Evolutionary conservation across 257 asterid species (phyloP).

Genomic region (Przewalskia tangutica): DNA sequence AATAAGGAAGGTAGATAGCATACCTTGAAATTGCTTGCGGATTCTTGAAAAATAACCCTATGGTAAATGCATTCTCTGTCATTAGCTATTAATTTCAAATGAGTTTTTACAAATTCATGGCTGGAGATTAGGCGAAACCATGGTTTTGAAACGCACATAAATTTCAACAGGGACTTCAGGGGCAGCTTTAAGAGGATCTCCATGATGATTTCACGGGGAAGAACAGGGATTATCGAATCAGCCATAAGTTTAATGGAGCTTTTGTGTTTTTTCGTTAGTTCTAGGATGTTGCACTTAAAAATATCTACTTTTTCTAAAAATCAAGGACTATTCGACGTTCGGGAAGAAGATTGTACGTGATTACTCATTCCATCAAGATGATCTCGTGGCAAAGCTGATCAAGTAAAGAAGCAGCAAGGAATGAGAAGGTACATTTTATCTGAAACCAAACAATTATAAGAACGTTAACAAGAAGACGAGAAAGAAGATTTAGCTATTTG

Average conservation of each 20-base stretch:
- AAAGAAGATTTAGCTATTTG: too few relatives aligned
- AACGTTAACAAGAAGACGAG: too few relatives aligned
- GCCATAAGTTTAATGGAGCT: neutral
- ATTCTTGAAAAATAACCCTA: neutral
- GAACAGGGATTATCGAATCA: neutral
- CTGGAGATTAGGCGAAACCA: neutral
- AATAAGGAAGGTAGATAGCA: neutral
- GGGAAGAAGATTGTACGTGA: neutral
- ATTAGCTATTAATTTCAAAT: neutral
- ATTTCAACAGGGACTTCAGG: neutral
- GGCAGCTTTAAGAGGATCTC: neutral
- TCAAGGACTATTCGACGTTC: neutral
- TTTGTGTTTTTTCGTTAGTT: neutral
- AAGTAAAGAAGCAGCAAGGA: neutral
- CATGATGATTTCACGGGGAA: neutral
- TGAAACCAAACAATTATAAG: neutral
- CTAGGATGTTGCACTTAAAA: too few relatives aligned
- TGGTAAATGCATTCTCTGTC: neutral
- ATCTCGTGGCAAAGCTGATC: neutral
- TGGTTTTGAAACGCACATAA: neutral
- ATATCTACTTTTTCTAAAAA: too few relatives aligned
- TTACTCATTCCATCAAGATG: neutral
- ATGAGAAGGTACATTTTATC: neutral
- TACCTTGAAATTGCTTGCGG: neutral
- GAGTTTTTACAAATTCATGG: neutral